Conservation (phyloP, 2,329 filamentous ascomycete species). For the Sporothrix luriei region DNA sequence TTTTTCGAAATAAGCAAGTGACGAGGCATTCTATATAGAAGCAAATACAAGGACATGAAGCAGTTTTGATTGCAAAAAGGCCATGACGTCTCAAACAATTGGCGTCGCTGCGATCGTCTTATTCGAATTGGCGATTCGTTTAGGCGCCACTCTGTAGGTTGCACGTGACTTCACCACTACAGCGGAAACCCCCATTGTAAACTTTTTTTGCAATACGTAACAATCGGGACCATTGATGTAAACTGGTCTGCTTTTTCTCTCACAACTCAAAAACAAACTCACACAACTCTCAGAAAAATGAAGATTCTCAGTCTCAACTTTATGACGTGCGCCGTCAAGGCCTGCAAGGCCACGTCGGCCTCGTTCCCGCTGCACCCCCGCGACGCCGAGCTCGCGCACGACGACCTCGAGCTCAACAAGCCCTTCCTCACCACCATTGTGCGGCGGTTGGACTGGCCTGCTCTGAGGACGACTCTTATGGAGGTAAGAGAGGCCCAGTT, state of each 20-base stretch:
- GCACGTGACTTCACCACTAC: constrained; percentile 4
- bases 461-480: constrained; percentile 70
- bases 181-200: constrained; percentile 4
- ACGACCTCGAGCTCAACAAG: constrained; percentile 79
- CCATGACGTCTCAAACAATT: too few species aligned
- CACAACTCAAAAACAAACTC: not conserved
- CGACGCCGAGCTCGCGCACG: constrained; percentile 85
- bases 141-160: not conserved
- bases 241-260: not conserved
- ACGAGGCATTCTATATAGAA: not conserved
- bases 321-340: constrained; percentile 91
- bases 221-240: not conserved
- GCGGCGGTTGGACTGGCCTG: constrained; percentile 85
- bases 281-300: constrained; percentile 56
- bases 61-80: too few species aligned
- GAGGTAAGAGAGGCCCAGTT: constrained; percentile 59
- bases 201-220: constrained; percentile 16
- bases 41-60: not conserved
- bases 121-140: not conserved
- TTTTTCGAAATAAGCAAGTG: not conserved
- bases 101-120: not conserved
- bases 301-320: constrained; percentile 97
- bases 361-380: constrained; percentile 91
- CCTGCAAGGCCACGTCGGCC: constrained; percentile 77
- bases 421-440: constrained; percentile 82